A percentile compares a stretch with the other conserved stretches of the same genome.
Evolutionary conservation across 2,329 filamentous ascomycete species (phyloP).

Genomic region (Penicillium sp.): DNA sequence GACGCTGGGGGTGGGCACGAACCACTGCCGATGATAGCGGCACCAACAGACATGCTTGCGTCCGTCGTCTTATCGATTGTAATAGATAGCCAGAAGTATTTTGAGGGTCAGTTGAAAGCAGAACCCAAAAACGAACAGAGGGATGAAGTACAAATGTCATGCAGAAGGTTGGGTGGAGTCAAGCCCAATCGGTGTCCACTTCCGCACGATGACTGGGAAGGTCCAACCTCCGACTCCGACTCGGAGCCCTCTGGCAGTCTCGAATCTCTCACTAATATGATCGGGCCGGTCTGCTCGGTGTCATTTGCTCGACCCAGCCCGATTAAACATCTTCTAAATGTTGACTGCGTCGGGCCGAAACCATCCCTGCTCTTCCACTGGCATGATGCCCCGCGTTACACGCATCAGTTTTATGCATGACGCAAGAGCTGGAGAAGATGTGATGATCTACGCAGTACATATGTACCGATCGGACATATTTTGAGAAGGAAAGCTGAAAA

Average conservation of each 20-base stretch:
- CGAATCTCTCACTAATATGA: too few species aligned
- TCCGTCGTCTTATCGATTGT: not conserved
- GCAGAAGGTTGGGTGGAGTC: constrained; percentile 17
- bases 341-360: too few species aligned
- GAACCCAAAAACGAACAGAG: too few species aligned
- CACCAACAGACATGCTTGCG: constrained; percentile 45
- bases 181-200: constrained; percentile 11
- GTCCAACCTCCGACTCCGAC: constrained; percentile 18
- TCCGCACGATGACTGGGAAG: constrained; percentile 15
- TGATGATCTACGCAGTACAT: constrained; percentile 1
- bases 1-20: constrained; percentile 15
- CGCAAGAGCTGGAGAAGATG: constrained; percentile 7
- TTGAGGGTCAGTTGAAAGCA: too few species aligned
- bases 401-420: constrained; percentile 8
- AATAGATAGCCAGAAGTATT: not conserved
- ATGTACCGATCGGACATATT: too few species aligned
- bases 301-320: too few species aligned
- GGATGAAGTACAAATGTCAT: constrained; percentile 17
- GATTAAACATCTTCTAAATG: too few species aligned
- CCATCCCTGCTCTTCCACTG: not conserved
- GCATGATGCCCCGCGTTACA: not conserved
- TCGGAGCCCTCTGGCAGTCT: too few species aligned
- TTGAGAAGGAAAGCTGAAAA: not conserved
- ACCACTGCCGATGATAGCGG: constrained; percentile 60
- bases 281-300: not conserved